Evolutionary conservation across 352 stramenopile genomes (phyloP), one percentile per base, ranked within the genome.

Genomic region (Globisporangium cystogenes): DNA sequence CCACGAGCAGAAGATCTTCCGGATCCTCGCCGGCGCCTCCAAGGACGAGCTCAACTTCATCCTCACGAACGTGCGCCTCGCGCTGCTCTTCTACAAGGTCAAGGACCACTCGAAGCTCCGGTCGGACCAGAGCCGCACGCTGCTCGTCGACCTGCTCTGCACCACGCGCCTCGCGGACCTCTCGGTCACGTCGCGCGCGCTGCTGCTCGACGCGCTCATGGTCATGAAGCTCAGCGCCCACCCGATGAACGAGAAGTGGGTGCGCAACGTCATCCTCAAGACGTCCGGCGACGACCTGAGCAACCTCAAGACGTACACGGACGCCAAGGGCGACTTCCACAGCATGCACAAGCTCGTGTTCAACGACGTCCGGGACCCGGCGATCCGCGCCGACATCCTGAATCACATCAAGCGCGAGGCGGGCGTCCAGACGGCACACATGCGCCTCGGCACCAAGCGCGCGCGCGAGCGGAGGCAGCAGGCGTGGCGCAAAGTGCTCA

Each of bases 301-400:
- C 45, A 93, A 97, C 55, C 76, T 99, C 26, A 98, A 98, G 69
- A 98, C 93, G 12, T 92, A 97, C 56, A 98, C 86, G 11, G 97
- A 99, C 68, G 83, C 87, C 2, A 99, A 98, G 59, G 94, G 91
- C 18, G 96, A 98, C 60, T 98, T 98, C 55, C 82, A 97, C 65
- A 97, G 80, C 62, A 97, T 99, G 77, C 96, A 98, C 76, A 99
- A 99, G 71, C 80, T 99, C 24, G 87, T 99, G 31, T 99, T 97
- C 68, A 93, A 97, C 59, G 96, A 99, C 65, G 97, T 99, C 27
- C 82, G 86, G 15, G 79, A 92, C 55, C 51, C 64, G 0, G 61
- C 67, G 51, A 81, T 97, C 67, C 62, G 93, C 18, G 94, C 95
- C 37, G 90, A 98, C 56, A 98, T 99, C 58, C 60, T 99, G 20